phyloP scores from a whole-genome alignment of 1,284 basidiomycete genomes.

The Cryptococcus sp. region DNA sequence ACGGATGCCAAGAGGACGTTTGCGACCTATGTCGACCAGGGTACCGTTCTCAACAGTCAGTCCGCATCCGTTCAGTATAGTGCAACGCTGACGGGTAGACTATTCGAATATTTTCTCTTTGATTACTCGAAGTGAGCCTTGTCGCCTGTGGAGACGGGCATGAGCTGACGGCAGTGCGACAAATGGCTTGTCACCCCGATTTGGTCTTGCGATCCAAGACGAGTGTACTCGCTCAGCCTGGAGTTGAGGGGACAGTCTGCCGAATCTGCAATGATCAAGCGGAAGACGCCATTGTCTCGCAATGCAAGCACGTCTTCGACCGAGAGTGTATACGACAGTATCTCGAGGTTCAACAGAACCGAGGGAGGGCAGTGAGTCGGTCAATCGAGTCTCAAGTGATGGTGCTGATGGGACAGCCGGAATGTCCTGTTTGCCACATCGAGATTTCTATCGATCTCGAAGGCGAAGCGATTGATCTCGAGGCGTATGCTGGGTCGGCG shows the following conservation, averaged over 20 bases:
- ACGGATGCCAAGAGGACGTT: slow-evolving; percentile 90
- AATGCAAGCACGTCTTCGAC: slow-evolving; percentile 65
- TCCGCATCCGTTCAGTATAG: slow-evolving; percentile 9
- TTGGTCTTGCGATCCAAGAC: slow-evolving; percentile 74
- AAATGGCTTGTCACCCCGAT: slow-evolving; percentile 89
- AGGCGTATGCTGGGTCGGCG: slow-evolving; percentile 47
- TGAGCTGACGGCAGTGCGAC: slow-evolving; percentile 56
- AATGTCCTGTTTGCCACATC: slow-evolving; percentile 92
- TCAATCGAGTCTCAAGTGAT: not conserved
- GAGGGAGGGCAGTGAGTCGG: slow-evolving; percentile 61
- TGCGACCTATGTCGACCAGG: slow-evolving; percentile 79
- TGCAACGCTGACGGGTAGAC: slow-evolving; percentile 52
- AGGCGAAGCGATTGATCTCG: slow-evolving; percentile 80
- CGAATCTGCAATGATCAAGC: slow-evolving; percentile 92
- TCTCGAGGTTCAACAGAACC: slow-evolving; percentile 56
- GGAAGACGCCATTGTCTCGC: slow-evolving; percentile 92
- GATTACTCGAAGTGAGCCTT: slow-evolving; percentile 47
- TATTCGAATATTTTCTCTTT: slow-evolving; percentile 86
- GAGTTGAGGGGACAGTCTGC: slow-evolving; percentile 70
- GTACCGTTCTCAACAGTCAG: slow-evolving; percentile 86
- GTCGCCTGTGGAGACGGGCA: not conserved
- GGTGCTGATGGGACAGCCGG: slow-evolving; percentile 55
- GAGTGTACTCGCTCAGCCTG: slow-evolving; percentile 61
- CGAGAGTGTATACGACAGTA: slow-evolving; percentile 95
- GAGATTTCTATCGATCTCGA: slow-evolving; percentile 92